Evolutionary conservation across 257 asterid genomes (phyloP), one percentile per base, ranked within the genome.

Genomic region (Vinca minor): DNA sequence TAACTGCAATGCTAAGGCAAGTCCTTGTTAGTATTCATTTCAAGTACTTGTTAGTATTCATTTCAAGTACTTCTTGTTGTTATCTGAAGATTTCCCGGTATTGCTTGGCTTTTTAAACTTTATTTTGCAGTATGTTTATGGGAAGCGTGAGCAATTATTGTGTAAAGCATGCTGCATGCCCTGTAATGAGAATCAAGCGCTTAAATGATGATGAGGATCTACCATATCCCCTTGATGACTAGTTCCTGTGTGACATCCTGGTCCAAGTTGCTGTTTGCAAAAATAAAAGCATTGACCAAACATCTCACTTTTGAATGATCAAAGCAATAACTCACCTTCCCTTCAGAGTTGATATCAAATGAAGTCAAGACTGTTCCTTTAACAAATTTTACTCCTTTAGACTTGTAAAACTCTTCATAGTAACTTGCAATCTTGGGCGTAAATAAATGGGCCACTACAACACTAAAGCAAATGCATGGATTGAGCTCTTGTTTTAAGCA

Each of bases 361-460:
- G 99, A 93, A 66, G 96, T 69, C 85, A 89, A 71, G 45, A 85
- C 89, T 23, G 94, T 89, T 78, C 97, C 99, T 82, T 89, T 93
- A 62, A 82, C 71, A 65, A 93, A 93, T 69, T 81, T 83, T 74
- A 93, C 96, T 67, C 99, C 99, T 84, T 83, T 87, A 60, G 97
- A 81, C 88, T 81, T 69, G 82, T 87, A 93, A 77, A 78, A 93
- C 26, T 93, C 95, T 83, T 93, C 99, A 53, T 93, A 89, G 80
- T 77, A 87, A 66, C 81, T 77, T 36, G 99, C 94, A 71, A 93
- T 84, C 79, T 83, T 84, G 42, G 96, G 77, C 38, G 95, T 87
- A 73, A 89, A 89, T 70, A 93, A 80, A 56, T 95, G 96, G 67
- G 92, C 90, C 97, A 93, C 99, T 93, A 75, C 78, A 85, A n/a